Conservation (phyloP, 176 grass and related monocot species). For the Themeda triandra region DNA sequence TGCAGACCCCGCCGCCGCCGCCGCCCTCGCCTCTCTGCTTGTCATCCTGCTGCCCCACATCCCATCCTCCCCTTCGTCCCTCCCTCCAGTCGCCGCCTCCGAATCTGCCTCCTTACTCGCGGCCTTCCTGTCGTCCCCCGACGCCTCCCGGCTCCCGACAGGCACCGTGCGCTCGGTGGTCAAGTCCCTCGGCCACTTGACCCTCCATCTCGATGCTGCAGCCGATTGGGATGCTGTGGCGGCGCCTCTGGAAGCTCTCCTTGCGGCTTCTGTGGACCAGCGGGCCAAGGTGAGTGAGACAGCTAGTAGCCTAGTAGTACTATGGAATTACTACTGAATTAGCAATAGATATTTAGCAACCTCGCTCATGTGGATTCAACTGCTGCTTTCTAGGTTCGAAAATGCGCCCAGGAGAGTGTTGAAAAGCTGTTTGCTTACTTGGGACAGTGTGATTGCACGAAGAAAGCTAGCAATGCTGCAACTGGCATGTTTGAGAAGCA, state of each 20-base stretch:
- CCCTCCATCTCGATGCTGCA: slow-evolving; percentile 50
- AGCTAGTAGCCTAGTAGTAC: not conserved
- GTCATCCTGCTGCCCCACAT: slow-evolving; percentile 68
- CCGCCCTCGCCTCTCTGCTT: slow-evolving; percentile 75
- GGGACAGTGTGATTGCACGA: slow-evolving; percentile 42
- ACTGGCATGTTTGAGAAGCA: slow-evolving; percentile 68
- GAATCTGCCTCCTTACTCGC: slow-evolving; percentile 49
- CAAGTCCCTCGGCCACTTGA: slow-evolving; percentile 75
- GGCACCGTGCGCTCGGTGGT: slow-evolving; percentile 77
- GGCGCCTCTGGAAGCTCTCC: slow-evolving; percentile 56
- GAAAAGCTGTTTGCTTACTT: slow-evolving; percentile 64
- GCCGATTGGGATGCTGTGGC: slow-evolving; percentile 50
- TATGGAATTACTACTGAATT: not conserved
- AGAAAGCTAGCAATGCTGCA: slow-evolving; percentile 57
- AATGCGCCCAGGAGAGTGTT: slow-evolving; percentile 66
- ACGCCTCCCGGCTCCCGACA: slow-evolving; percentile 42
- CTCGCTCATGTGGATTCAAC: slow-evolving; percentile 4
- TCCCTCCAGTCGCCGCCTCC: slow-evolving; percentile 41
- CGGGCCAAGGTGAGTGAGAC: slow-evolving; percentile 79
- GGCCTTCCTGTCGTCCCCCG: slow-evolving; percentile 43
- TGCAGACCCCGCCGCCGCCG: slow-evolving; percentile 49
- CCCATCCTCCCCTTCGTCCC: slow-evolving; percentile 37
- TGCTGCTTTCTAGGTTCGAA: slow-evolving; percentile 58
- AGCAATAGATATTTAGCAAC: not conserved
- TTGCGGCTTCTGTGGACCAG: slow-evolving; percentile 53